These are phyloP conservation scores for Pestalotiopsis sp. DNA, from an alignment of 2,329 filamentous ascomycete genomes.

Conservation along the genomic window DNA sequence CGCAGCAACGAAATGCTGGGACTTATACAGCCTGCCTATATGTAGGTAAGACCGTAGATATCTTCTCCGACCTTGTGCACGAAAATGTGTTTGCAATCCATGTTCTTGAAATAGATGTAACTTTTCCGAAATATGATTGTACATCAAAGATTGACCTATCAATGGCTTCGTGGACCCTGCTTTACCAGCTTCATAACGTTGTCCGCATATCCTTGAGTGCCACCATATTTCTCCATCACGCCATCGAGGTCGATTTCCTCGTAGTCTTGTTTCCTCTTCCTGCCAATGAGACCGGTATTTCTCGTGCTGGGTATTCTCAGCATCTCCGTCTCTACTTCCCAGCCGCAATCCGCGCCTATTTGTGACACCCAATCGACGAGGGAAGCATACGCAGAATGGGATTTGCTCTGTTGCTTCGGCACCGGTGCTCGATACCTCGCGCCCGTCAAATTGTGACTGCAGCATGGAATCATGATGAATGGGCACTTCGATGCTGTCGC, in stretches of 20 bases:
- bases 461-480: conserved; percentile 94
- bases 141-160: background rate
- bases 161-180: conserved; percentile 39
- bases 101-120: too few relatives aligned
- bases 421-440: conserved; percentile 69
- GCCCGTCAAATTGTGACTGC: conserved; percentile 84
- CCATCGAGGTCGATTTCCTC: conserved; percentile 42
- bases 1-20: too few relatives aligned
- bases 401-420: conserved; percentile 51
- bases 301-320: conserved; percentile 90
- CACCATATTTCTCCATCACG: conserved; percentile 54
- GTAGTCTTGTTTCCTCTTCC: conserved; percentile 38
- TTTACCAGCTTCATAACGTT: conserved; percentile 66
- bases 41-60: too few relatives aligned
- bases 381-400: conserved; percentile 76
- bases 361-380: conserved; percentile 77
- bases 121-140: background rate
- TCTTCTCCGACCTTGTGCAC: too few relatives aligned
- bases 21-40: too few relatives aligned
- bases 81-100: too few relatives aligned
- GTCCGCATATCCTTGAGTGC: conserved; percentile 59
- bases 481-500: conserved; percentile 74
- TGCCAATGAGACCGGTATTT: conserved; percentile 80
- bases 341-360: conserved; percentile 74
- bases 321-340: conserved; percentile 78